A percentile compares a stretch with the other conserved stretches of the same genome.
Conservation (phyloP, 306 rosid species). For the Malus orientalis region DNA sequence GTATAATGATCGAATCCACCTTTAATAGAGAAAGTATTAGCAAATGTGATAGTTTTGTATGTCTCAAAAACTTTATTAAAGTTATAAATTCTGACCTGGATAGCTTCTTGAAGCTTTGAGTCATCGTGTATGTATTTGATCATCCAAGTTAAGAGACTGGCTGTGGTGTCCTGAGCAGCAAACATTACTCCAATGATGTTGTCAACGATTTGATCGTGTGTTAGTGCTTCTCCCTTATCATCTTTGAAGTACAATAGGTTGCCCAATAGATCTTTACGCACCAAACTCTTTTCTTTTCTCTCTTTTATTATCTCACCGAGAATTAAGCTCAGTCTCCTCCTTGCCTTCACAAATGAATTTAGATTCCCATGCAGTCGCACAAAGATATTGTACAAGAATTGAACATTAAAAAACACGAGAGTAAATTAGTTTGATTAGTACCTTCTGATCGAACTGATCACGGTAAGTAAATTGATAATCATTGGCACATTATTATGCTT, state of each 20-base stretch:
- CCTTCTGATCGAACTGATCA: background rate
- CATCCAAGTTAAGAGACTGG: constrained; percentile 23
- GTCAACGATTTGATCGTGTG: constrained; percentile 14
- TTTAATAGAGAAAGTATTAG: background rate
- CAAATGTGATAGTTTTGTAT: background rate
- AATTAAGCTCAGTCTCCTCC: constrained; percentile 9
- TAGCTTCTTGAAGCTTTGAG: constrained; percentile 4
- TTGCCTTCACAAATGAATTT: constrained; percentile 11
- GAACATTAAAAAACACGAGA: background rate
- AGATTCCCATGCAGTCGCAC: background rate
- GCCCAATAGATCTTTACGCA: constrained; percentile 12
- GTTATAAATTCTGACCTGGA: constrained; percentile 1
- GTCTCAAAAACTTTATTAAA: background rate
- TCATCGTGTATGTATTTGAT: constrained; percentile 16
- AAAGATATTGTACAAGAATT: background rate
- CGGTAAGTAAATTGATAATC: background rate
- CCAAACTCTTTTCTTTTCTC: constrained; percentile 7
- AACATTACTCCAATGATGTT: constrained; percentile 21
- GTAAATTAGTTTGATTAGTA: background rate
- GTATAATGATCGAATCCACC: background rate
- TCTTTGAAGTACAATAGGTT: constrained; percentile 6
- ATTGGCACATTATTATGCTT: background rate
- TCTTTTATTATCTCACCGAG: constrained; percentile 1
- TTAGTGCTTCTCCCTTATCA: constrained; percentile 8
- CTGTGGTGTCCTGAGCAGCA: constrained; percentile 28